phyloP scores from a whole-genome alignment of 2,329 filamentous ascomycete species.

The Hysterium pulicare region DNA sequence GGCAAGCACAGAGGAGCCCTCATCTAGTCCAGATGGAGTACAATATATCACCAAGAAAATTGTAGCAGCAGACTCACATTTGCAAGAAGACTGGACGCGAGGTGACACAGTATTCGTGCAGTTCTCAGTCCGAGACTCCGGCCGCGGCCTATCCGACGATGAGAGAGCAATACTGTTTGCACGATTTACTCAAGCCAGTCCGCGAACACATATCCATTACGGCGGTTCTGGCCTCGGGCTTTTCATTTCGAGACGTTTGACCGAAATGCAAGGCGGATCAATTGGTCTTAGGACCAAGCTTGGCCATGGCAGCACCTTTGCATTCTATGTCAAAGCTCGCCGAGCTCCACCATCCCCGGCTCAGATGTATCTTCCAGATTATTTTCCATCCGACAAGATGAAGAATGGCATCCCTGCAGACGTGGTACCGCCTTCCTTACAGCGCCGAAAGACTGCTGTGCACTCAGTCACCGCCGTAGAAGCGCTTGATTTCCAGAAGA shows the following conservation, averaged over 20 bases:
- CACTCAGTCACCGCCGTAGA: not conserved
- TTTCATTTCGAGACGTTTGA: constrained; percentile 30
- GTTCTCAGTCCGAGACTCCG: constrained; percentile 38
- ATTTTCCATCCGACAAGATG: not conserved
- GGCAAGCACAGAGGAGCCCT: constrained; percentile 28
- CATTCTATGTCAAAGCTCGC: constrained; percentile 30
- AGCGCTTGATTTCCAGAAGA: not conserved
- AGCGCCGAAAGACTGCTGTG: not conserved
- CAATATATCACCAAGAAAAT: constrained; percentile 27
- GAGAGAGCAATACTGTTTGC: constrained; percentile 32
- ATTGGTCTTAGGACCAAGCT: constrained; percentile 25
- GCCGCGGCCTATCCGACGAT: constrained; percentile 36
- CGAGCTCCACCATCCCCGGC: not conserved
- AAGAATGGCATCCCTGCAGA: not conserved
- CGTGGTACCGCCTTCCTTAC: too few relatives aligned
- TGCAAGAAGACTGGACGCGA: constrained; percentile 31
- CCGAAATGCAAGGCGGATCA: constrained; percentile 30
- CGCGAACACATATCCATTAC: constrained; percentile 36
- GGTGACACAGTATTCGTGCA: constrained; percentile 34
- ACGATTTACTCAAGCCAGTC: constrained; percentile 30
- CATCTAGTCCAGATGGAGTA: constrained; percentile 28
- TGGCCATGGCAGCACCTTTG: constrained; percentile 27
- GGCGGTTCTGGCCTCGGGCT: constrained; percentile 37
- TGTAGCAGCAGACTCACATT: constrained; percentile 13
- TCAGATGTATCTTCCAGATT: not conserved